Evolutionary conservation across 2,329 filamentous ascomycete genomes (phyloP), one percentile per base, ranked within the genome.

Genomic region (Calonectria leucothoes): DNA sequence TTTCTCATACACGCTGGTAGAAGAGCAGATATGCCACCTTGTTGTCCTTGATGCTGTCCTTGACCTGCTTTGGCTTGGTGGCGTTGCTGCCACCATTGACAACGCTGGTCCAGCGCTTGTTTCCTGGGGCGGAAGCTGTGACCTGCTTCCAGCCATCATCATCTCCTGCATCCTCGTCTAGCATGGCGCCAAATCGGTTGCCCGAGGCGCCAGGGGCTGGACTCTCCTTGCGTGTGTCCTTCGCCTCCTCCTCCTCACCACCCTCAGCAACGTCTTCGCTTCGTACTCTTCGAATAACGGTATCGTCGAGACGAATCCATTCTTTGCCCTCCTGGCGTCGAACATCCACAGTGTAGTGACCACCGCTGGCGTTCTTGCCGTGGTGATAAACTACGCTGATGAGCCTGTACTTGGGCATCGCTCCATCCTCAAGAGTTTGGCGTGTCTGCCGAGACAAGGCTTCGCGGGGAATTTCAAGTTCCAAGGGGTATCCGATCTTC

Each of bases 281-380:
- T 69, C 94, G 91, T 42, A 99, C 92, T 49, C 95, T 93, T 74
- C 94, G 92, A 76, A 99, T 95, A 73, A 95, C 87, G 0, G 97
- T 99, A 82, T 99, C 97, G 80, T 99, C 97, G 77, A 99, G 91
- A 69, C 96, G 94, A 70, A 99, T 94, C 97, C 97, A 99, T 84
- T 98, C 96, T 27, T 91, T 91, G n/a, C 94, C 95, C 82, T 99
- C 97, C 84, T 98, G 96, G 66, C 97, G 93, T 71, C 96, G 92
- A 49, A 98, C 94, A 83, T 99, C 97, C n/a, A 97, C 96, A 1
- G 97, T 99, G 84, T 99, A 99, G 84, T 99, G 97, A 4, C 97
- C 97, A 66, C 95, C 96, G 76, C 94, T 97, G 42, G 97, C 97
- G 79, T 97, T 98, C 87, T 98, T 98, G 73, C 97, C 97, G 80